Evolutionary conservation across 768 basidiomycete genomes (phyloP).

Genomic region (Termitomyces sp.): DNA sequence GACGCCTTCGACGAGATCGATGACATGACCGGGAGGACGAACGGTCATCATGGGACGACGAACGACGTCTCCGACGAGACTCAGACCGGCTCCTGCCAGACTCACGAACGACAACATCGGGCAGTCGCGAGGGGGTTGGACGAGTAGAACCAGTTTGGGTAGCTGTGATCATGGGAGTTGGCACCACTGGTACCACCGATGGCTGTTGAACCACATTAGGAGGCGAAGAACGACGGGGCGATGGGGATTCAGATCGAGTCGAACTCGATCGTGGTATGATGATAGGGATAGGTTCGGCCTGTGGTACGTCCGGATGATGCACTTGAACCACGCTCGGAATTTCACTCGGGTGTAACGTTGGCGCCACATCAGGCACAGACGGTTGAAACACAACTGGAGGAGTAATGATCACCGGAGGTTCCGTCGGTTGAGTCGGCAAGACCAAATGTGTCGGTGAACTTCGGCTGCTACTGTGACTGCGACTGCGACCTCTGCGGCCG

Average conservation of each 20-base stretch:
- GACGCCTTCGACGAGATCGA: not conserved
- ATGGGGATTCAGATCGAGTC: slow-evolving; percentile 4
- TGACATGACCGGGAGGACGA: not conserved
- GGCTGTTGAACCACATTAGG: not conserved
- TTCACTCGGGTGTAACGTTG: not conserved
- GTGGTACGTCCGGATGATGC: not conserved
- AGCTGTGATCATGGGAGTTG: not conserved
- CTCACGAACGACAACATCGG: not conserved
- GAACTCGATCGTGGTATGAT: not conserved
- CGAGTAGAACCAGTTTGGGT: not conserved
- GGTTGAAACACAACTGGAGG: not conserved
- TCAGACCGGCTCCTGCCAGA: slow-evolving; percentile 1
- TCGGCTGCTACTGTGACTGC: not conserved
- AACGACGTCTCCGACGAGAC: slow-evolving; percentile 4
- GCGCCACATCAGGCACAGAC: not conserved
- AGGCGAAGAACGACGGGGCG: slow-evolving; percentile 5
- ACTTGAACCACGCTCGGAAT: not conserved
- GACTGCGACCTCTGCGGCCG: not conserved
- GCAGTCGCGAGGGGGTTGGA: not conserved
- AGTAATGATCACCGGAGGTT: not conserved
- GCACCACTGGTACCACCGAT: not conserved
- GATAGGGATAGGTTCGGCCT: not conserved
- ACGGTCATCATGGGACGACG: not conserved
- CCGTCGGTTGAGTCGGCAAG: not conserved
- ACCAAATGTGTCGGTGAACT: not conserved